These are phyloP conservation scores for Teunomyces cretensis DNA, from an alignment of 805 yeast species.

Conservation along the genomic window DNA sequence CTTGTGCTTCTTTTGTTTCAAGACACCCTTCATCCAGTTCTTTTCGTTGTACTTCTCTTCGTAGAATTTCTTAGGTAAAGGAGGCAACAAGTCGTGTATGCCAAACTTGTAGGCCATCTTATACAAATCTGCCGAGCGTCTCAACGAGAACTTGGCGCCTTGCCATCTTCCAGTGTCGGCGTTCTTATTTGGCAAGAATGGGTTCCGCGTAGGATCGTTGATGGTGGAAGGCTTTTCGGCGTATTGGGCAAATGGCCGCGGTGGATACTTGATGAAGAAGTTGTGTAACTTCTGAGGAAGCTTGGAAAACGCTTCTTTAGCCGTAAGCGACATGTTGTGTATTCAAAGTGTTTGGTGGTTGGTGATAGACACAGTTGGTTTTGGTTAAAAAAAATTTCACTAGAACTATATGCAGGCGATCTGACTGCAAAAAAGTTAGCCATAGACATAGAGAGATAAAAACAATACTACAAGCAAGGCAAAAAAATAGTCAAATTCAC, in stretches of 20 bases:
- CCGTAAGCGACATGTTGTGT: slow-evolving; percentile 24
- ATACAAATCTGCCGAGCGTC: slow-evolving; percentile 80
- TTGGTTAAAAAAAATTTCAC: background rate
- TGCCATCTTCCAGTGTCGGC: slow-evolving; percentile 78
- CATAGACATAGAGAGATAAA: no score
- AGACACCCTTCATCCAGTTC: slow-evolving; percentile 72
- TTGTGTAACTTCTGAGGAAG: slow-evolving; percentile 69
- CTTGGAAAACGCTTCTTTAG: slow-evolving; percentile 50
- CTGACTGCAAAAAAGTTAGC: no score
- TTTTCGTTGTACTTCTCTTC: slow-evolving; percentile 72
- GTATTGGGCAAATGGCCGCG: slow-evolving; percentile 71
- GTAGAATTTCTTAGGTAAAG: slow-evolving; percentile 67
- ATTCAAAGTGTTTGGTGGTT: background rate
- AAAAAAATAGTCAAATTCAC: no score
- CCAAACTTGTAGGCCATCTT: slow-evolving; percentile 82
- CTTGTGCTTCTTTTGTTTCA: slow-evolving; percentile 75
- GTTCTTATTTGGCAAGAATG: slow-evolving; percentile 82
- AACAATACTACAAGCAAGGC: no score
- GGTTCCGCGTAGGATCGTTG: slow-evolving; percentile 72
- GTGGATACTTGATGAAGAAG: slow-evolving; percentile 83
- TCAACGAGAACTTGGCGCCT: slow-evolving; percentile 71
- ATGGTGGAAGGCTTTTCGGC: slow-evolving; percentile 63
- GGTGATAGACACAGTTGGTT: background rate
- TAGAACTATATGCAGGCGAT: background rate
- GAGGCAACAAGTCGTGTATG: slow-evolving; percentile 74